Base-by-base conservation (phyloP, 768 basidiomycete genomes). In the Pleurotus eryngii region DNA sequence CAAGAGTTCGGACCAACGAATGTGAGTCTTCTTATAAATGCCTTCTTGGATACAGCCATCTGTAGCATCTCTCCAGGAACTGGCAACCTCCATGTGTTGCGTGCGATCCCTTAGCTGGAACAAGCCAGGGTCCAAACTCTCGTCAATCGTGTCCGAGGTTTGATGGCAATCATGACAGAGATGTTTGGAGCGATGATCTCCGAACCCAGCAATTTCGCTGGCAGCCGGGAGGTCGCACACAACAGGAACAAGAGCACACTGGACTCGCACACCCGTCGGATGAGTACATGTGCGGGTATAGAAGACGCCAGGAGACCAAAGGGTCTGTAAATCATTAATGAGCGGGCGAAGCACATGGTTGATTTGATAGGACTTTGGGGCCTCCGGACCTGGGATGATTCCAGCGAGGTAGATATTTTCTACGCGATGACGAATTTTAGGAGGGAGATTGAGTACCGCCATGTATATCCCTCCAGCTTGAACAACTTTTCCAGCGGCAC, bases 361-460 rank as follows among this genome's bases (percentile, higher is more conserved):
- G 6, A 77, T 62, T 35, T 72, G 59, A 0, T 67, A 45, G 0
- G 70, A 53, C 1, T 61, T 63, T 1, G 78, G 76, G 45, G 74
- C 68, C 0, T 66, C 59, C 0, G 77, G 79, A 0, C 78, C 75
- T 3, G 76, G 75, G 22, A 78, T 73, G 55, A 80, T 60, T 0
- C 70, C 75, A 1, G 59, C 66, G 3, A 68, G 58, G 57, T 68
- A 79, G 63, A 80, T 69, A 56, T 80, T 78, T 59, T 77, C 71
- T 0, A 64, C 27, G 20, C 64, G 61, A 55, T 71, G 73, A 14
- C 67, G 64, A 15, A 67, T 30, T n/a, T 65, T 55, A 0, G 66
- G 67, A 3, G 74, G 75, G 7, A 77, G 65, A 59, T 74, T 77
- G 5, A 75, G 55, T 56, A 69, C 73, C 4, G 66, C 65, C 46